These are phyloP conservation scores for Echria macrotheca DNA, from an alignment of 495 filamentous ascomycete species.

Conservation along the genomic window DNA sequence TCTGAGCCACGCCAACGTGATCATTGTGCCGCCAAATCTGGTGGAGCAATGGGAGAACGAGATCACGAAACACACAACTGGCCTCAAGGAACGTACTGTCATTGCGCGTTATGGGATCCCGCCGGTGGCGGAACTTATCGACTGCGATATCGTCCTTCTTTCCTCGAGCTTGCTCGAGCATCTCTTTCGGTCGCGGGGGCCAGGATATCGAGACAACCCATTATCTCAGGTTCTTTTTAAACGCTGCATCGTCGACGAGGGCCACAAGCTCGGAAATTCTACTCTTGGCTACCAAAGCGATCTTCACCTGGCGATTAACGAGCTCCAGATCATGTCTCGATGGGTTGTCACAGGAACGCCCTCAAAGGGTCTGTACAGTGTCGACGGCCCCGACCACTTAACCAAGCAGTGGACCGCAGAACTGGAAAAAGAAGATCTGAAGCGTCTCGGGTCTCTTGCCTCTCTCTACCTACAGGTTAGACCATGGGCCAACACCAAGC, in stretches of 20 bases:
- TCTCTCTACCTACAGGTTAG: conserved; percentile 65
- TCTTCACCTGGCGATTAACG: conserved; percentile 59
- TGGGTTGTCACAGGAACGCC: conserved; percentile 95
- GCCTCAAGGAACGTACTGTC: conserved; percentile 60
- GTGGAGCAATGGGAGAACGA: conserved; percentile 65
- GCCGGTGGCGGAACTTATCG: conserved; percentile 48
- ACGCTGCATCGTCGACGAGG: conserved; percentile 86
- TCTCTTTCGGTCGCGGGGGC: conserved; percentile 31
- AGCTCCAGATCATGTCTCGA: conserved; percentile 63
- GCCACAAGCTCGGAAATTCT: conserved; percentile 66
- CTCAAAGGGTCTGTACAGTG: conserved; percentile 70
- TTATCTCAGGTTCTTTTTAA: conserved; percentile 73
- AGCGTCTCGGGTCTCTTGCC: conserved; percentile 65
- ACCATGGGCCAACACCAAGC: conserved; percentile 58
- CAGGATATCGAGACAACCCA: conserved; percentile 33
- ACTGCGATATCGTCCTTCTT: conserved; percentile 77
- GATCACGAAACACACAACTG: conserved; percentile 61
- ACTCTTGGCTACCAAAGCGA: conserved; percentile 54
- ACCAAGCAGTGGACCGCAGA: conserved; percentile 12
- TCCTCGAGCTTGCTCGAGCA: conserved; percentile 67
- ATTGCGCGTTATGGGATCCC: conserved; percentile 50
- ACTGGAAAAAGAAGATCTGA: conserved; percentile 66
- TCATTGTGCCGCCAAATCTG: conserved; percentile 64
- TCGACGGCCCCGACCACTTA: conserved; percentile 28
- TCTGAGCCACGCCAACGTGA: conserved; percentile 62